These are phyloP conservation scores for Chaetoceros muelleri DNA, from an alignment of 108 stramenopile genomes.

Conservation along the genomic window DNA sequence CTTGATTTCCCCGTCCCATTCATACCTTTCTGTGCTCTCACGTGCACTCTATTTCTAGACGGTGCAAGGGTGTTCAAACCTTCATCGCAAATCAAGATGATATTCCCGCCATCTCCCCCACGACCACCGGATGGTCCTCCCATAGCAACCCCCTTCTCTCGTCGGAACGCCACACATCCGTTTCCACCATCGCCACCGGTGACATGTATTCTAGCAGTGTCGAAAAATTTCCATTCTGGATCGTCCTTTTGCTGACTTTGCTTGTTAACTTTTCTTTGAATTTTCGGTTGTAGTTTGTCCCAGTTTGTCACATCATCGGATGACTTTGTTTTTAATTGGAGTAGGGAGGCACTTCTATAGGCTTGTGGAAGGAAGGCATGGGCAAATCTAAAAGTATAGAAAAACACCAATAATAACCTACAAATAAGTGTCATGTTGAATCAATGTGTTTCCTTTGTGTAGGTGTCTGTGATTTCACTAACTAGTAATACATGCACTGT, in stretches of 20 bases:
- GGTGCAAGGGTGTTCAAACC: constrained; percentile 82
- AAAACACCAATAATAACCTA: too few relatives aligned
- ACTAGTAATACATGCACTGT: too few relatives aligned
- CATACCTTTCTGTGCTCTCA: constrained; percentile 54
- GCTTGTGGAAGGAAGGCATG: too few relatives aligned
- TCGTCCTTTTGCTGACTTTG: constrained; percentile 24
- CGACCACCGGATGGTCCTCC: constrained; percentile 89
- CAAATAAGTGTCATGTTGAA: too few relatives aligned
- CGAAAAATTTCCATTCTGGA: constrained; percentile 89
- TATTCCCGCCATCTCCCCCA: constrained; percentile 81
- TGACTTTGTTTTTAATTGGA: too few relatives aligned
- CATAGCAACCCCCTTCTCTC: constrained; percentile 84
- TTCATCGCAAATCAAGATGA: constrained; percentile 71
- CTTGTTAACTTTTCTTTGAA: not conserved
- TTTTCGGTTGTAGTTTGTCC: not conserved
- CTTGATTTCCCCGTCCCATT: constrained; percentile 85
- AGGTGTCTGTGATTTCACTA: too few relatives aligned
- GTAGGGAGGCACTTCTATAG: too few relatives aligned
- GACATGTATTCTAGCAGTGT: constrained; percentile 81
- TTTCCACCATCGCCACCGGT: constrained; percentile 89
- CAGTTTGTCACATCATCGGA: not conserved
- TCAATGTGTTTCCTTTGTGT: too few relatives aligned
- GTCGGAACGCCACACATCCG: constrained; percentile 89
- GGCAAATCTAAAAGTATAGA: too few relatives aligned
- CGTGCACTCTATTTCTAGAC: constrained; percentile 68